Percentiles rank a stretch among this genome's conserved stretches.
These are phyloP conservation scores for Penicillium sp. DNA, from an alignment of 2,329 filamentous ascomycete genomes.

Conservation along the genomic window DNA sequence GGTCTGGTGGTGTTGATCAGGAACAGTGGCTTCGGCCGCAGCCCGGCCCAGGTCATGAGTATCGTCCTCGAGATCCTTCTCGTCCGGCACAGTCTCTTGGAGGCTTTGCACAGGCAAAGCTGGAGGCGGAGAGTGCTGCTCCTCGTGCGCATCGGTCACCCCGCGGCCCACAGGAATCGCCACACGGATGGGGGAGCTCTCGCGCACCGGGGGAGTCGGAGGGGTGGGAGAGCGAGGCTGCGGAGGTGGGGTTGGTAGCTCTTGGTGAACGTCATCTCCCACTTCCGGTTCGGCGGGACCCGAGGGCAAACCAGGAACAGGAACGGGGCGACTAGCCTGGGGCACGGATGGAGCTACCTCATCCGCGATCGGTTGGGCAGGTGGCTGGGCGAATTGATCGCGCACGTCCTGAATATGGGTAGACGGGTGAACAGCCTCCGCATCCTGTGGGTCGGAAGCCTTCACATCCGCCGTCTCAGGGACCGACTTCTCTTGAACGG, in stretches of 20 bases:
- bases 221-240: conserved; percentile 52
- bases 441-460: conserved; percentile 49
- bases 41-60: conserved; percentile 62
- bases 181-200: conserved; percentile 77
- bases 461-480: conserved; percentile 66
- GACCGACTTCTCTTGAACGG: conserved; percentile 64
- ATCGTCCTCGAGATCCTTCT: conserved; percentile 65
- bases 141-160: conserved; percentile 45
- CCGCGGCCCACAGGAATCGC: conserved; percentile 79
- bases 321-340: conserved; percentile 66
- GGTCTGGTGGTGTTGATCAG: conserved; percentile 44
- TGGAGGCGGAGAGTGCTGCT: conserved; percentile 41
- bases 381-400: conserved; percentile 78
- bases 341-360: conserved; percentile 57
- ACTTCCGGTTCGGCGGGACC: conserved; percentile 50
- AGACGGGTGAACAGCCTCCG: conserved; percentile 53
- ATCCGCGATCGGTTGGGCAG: conserved; percentile 43
- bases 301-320: conserved; percentile 74
- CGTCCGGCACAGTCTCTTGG: conserved; percentile 61
- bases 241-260: conserved; percentile 41
- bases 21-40: conserved; percentile 58
- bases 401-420: conserved; percentile 73
- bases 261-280: conserved; percentile 34
- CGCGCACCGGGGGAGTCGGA: conserved; percentile 51
- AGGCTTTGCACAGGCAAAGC: conserved; percentile 65